Conservation (phyloP, 306 rosid genomes). For the Cajanus cajan region DNA sequence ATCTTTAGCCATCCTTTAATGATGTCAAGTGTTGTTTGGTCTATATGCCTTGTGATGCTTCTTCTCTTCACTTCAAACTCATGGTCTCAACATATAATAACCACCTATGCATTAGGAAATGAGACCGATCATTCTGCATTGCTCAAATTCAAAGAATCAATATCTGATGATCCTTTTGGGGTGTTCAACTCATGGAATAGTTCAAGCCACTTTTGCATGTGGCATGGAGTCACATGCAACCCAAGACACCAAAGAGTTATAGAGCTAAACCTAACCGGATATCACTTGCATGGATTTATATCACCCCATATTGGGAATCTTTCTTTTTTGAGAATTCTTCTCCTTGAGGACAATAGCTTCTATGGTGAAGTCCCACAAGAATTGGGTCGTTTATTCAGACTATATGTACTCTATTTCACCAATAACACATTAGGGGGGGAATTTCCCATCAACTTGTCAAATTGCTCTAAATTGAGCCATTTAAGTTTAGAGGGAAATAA, state of each 20-base stretch:
- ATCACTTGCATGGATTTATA: neutral
- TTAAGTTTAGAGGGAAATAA: neutral
- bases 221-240: neutral
- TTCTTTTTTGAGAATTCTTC: neutral
- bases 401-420: neutral
- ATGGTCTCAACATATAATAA: neutral
- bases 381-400: neutral
- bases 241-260: neutral
- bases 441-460: neutral
- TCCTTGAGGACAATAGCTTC: neutral
- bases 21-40: neutral
- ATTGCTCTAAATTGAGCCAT: neutral
- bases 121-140: neutral
- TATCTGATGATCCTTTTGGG: neutral
- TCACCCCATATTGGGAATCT: conserved; percentile 10
- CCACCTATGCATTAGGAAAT: neutral
- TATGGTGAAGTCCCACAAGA: conserved; percentile 2
- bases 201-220: neutral
- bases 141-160: neutral
- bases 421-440: neutral
- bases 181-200: neutral
- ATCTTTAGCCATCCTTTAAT: too few species aligned
- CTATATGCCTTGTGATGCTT: neutral
- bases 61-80: neutral
- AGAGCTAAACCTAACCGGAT: neutral